Base-by-base conservation (phyloP, 2,329 filamentous ascomycete species). In the Sclerotinia sclerotiorum region DNA sequence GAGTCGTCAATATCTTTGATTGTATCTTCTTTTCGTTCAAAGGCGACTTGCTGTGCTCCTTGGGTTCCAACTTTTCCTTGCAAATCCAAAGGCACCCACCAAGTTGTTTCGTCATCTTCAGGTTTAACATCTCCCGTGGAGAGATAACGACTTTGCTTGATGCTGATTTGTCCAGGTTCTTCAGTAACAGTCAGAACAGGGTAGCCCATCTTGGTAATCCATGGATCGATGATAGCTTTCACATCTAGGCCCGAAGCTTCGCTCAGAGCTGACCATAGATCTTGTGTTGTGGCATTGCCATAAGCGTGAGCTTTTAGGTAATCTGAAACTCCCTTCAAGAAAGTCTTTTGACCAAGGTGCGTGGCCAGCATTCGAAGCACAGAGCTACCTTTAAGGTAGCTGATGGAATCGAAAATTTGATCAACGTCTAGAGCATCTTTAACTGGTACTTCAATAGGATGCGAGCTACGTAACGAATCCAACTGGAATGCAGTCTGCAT, bases 351-450 rank as follows among this genome's bases (percentile, higher is more conserved):
- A 19, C 93, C 93, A 24, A 99, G 87, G 79, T 98, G 92, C 75
- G 90, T 90, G 74, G 93, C 94, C 75, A 99, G 82, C 95, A 99
- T 99, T 77, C 95, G 91, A 77, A 99, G 95, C 69, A 95, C 92
- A 2, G 94, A 97, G 81, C 93, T 97, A 48, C 95, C 95, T 82
- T 99, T 98, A 71, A 96, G 84, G 78, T 98, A 99, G 80, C 92
- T 96, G 80, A 99, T 98, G 78, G 90, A 87, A 79, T 99, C 95
- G 77, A 99, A 99, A 73, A 98, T 97, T 79, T 99, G 95, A 79
- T 98, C 96, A 72, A 98, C 93, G 74, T 98, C 95, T 15, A 98
- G 86, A 42, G 94, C 95, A 78, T 97, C 94, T 74, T 89, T 89
- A 42, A 99, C 95, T 0, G 93, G 92, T 8, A 99, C 95, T 79